Conservation (phyloP, 805 yeast species). For the Teunomyces atbi region DNA sequence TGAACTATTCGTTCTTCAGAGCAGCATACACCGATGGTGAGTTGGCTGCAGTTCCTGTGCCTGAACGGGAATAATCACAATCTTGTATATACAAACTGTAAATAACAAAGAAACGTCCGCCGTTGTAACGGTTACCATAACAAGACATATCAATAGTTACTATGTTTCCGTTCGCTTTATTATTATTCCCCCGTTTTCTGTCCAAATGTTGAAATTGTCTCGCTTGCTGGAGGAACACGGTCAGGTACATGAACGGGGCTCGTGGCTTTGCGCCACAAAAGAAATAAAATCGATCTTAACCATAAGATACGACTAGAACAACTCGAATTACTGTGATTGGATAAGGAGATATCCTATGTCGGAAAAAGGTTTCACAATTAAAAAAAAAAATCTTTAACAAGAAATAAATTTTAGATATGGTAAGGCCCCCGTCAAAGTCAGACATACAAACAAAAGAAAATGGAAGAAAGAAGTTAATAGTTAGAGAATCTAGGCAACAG, state of each 20-base stretch:
- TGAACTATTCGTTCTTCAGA: slow-evolving; percentile 90
- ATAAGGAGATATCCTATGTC: background rate
- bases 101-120: background rate
- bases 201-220: background rate
- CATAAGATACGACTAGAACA: background rate
- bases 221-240: no score
- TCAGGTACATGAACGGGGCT: background rate
- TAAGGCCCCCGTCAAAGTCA: background rate
- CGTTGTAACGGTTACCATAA: no score
- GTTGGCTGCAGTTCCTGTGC: slow-evolving; percentile 36
- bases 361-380: background rate
- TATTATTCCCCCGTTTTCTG: background rate
- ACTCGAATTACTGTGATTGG: background rate
- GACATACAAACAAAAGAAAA: no score
- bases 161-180: background rate
- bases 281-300: background rate
- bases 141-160: no score
- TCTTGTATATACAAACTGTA: slow-evolving; percentile 10
- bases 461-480: no score
- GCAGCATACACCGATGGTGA: slow-evolving; percentile 47
- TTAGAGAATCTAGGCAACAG: no score
- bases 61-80: slow-evolving; percentile 7
- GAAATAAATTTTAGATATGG: background rate
- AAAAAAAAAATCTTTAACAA: background rate
- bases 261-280: background rate